Conservation (phyloP, 2,329 filamentous ascomycete species). For the Bipolaris bicolor region DNA sequence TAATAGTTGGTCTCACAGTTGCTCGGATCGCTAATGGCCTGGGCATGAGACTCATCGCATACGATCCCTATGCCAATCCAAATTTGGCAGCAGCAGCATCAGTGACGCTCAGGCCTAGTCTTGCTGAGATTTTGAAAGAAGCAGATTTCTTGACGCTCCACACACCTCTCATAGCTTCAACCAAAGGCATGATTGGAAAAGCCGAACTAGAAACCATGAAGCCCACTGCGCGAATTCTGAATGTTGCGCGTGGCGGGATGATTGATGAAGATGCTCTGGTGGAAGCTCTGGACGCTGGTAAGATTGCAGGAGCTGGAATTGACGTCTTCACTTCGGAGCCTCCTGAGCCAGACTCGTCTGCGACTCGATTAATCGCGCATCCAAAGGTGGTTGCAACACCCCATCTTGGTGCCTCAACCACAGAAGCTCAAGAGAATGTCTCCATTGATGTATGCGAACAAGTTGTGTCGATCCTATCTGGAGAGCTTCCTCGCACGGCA, state of each 20-base stretch:
- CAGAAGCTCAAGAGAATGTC: constrained; percentile 84
- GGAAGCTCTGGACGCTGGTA: constrained; percentile 70
- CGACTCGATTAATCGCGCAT: constrained; percentile 69
- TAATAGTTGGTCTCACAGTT: constrained; percentile 74
- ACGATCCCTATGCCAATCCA: constrained; percentile 78
- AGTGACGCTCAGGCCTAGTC: constrained; percentile 65
- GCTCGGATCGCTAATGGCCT: constrained; percentile 79
- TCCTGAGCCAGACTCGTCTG: constrained; percentile 63
- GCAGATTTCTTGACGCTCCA: constrained; percentile 83
- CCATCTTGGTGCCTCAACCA: constrained; percentile 78
- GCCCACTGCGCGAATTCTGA: constrained; percentile 73
- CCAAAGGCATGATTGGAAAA: constrained; percentile 73
- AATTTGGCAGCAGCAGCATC: constrained; percentile 73
- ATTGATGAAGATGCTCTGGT: constrained; percentile 78
- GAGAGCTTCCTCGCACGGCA: constrained; percentile 74
- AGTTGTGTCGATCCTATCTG: constrained; percentile 73
- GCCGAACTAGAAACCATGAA: constrained; percentile 75
- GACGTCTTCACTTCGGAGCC: constrained; percentile 83
- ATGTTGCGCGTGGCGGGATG: constrained; percentile 80
- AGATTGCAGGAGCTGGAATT: constrained; percentile 76
- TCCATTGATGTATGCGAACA: constrained; percentile 83
- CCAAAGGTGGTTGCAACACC: constrained; percentile 77
- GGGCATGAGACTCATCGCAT: constrained; percentile 75
- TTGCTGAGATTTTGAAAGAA: constrained; percentile 67
- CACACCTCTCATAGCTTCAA: constrained; percentile 78